A percentile compares a stretch with the other conserved stretches of the same genome.
Conservation (phyloP, 2,329 filamentous ascomycete species). For the Botrytis tulipae region DNA sequence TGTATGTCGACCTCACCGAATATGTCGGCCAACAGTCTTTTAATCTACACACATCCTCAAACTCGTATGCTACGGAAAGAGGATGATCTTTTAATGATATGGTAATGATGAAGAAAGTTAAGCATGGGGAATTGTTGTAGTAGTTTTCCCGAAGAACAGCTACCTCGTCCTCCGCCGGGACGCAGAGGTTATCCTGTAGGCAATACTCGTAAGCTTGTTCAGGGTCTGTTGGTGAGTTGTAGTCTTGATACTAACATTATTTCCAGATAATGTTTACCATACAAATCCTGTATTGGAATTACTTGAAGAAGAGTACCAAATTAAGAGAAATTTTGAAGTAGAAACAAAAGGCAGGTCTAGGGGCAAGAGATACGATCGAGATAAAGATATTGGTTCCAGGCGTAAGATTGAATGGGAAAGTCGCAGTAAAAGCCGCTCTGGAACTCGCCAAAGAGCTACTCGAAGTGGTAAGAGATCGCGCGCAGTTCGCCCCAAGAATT, state of each 20-base stretch:
- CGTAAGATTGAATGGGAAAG: background rate
- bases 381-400: background rate
- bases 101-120: slow-evolving; percentile 16
- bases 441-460: background rate
- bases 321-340: background rate
- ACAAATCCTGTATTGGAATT: slow-evolving; percentile 5
- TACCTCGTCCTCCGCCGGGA: background rate
- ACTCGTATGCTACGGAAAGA: background rate
- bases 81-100: background rate
- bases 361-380: background rate
- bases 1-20: background rate
- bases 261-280: background rate
- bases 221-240: background rate
- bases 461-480: background rate
- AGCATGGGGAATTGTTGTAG: slow-evolving; percentile 20
- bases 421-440: background rate
- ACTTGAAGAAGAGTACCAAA: slow-evolving; percentile 11
- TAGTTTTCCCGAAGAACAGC: slow-evolving; percentile 9
- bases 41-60: slow-evolving; percentile 8
- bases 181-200: background rate
- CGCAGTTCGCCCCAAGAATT: background rate
- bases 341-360: background rate
- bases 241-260: background rate
- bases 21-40: slow-evolving; percentile 7
- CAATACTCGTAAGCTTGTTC: background rate